Percentiles rank a stretch among this genome's conserved stretches.
phyloP scores from a whole-genome alignment of 163 green algal genomes.

The Coccomyxa subellipsoidea region DNA sequence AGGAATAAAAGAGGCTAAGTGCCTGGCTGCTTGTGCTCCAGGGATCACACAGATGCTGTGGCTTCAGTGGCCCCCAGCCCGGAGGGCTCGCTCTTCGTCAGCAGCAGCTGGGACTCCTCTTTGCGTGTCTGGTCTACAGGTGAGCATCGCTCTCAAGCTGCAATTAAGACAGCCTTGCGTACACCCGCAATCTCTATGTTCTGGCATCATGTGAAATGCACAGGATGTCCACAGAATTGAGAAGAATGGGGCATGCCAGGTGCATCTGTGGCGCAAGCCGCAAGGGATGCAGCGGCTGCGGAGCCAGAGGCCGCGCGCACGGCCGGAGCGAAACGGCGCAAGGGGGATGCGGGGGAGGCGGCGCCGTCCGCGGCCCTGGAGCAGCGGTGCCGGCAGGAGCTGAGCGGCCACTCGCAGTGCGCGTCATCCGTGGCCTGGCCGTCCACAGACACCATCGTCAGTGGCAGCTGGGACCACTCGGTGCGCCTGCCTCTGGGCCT shows the following conservation, averaged over 20 bases:
- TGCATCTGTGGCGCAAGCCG: neutral
- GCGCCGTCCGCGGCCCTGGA: conserved; percentile 13
- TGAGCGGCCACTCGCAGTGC: conserved; percentile 64
- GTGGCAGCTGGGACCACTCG: conserved; percentile 76
- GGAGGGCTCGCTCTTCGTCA: conserved; percentile 35
- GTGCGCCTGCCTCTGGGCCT: too few relatives aligned
- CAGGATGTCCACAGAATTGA: neutral
- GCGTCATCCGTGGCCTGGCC: conserved; percentile 59
- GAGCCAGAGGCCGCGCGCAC: conserved; percentile 16
- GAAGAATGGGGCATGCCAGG: neutral
- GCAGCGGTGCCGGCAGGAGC: conserved; percentile 17
- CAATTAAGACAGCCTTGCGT: too few relatives aligned
- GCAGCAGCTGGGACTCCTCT: conserved; percentile 57
- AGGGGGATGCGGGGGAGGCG: neutral
- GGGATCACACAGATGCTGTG: conserved; percentile 59
- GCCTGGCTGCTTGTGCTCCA: too few relatives aligned
- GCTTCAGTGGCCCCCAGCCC: conserved; percentile 47
- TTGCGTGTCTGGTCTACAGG: conserved; percentile 58
- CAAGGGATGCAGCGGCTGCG: conserved; percentile 14
- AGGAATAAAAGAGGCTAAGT: too few relatives aligned
- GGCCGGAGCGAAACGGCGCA: conserved; percentile 35
- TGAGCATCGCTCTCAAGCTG: neutral
- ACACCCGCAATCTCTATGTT: too few relatives aligned
- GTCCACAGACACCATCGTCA: conserved; percentile 44
- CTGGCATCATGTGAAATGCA: too few relatives aligned